Evolutionary conservation across 1,139 yeast species (phyloP).

Genomic region (Trichomonascaceae sp.): DNA sequence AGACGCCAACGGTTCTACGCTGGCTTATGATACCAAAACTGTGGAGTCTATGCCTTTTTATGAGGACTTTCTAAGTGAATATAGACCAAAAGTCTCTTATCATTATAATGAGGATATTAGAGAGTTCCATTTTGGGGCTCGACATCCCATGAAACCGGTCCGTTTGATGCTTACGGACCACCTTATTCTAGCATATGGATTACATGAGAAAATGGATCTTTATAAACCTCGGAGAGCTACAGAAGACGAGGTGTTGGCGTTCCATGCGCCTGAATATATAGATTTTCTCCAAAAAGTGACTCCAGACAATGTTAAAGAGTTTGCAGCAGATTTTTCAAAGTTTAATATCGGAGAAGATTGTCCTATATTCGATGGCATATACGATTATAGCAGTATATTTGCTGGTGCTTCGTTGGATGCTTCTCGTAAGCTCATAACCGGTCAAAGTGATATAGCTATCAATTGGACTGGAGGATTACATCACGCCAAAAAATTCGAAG

Average conservation of each 20-base stretch:
- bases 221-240: slow-evolving; percentile 82
- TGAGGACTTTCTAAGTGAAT: slow-evolving; percentile 32
- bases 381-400: slow-evolving; percentile 77
- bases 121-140: slow-evolving; percentile 79
- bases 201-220: slow-evolving; percentile 85
- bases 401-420: slow-evolving; percentile 96
- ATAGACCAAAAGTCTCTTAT: slow-evolving; percentile 58
- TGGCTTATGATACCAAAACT: slow-evolving; percentile 51
- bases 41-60: slow-evolving; percentile 53
- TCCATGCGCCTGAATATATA: slow-evolving; percentile 85
- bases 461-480: slow-evolving; percentile 98
- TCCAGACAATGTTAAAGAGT: slow-evolving; percentile 66
- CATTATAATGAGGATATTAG: slow-evolving; percentile 83
- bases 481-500: slow-evolving; percentile 92
- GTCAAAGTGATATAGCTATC: slow-evolving; percentile 90
- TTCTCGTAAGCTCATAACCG: slow-evolving; percentile 71
- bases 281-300: slow-evolving; percentile 71
- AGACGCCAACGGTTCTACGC: slow-evolving; percentile 27
- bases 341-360: slow-evolving; percentile 97
- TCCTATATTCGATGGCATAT: slow-evolving; percentile 93
- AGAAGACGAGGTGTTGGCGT: slow-evolving; percentile 64
- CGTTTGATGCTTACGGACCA: slow-evolving; percentile 91
- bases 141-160: slow-evolving; percentile 99
- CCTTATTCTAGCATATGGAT: slow-evolving; percentile 73
- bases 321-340: slow-evolving; percentile 56